Conservation (phyloP, 2,329 filamentous ascomycete genomes). For the Trichoderma koningiopsis region DNA sequence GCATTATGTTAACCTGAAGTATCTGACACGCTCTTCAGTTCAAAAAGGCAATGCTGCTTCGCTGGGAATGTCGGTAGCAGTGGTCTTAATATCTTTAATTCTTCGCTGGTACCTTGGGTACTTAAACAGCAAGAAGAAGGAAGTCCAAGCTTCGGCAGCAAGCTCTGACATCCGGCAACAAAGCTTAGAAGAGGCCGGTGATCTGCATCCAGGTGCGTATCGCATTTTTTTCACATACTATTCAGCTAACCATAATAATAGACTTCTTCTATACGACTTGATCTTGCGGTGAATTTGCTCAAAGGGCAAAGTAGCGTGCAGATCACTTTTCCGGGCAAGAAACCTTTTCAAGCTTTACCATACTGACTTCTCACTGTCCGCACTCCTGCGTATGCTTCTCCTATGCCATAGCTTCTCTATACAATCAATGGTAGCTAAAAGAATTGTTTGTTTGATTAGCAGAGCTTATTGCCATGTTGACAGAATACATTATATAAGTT, state of each 20-base stretch:
- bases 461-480: too few species aligned
- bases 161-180: neutral
- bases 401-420: too few species aligned
- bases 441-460: too few species aligned
- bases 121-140: neutral
- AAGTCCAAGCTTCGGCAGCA: neutral
- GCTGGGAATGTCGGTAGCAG: neutral
- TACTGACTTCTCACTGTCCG: too few species aligned
- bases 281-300: neutral
- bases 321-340: too few species aligned
- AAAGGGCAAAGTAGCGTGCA: too few species aligned
- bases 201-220: neutral
- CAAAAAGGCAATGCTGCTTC: neutral
- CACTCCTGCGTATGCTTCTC: too few species aligned
- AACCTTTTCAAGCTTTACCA: too few species aligned
- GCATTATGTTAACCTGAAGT: neutral
- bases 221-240: neutral
- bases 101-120: neutral
- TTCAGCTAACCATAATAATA: neutral
- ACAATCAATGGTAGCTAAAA: too few species aligned
- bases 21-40: neutral
- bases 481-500: too few species aligned
- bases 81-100: neutral
- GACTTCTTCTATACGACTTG: neutral
- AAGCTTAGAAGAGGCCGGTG: neutral